Evolutionary conservation across 768 basidiomycete species (phyloP), one percentile per base, ranked within the genome.

Genomic region (Tulasnella sp.): DNA sequence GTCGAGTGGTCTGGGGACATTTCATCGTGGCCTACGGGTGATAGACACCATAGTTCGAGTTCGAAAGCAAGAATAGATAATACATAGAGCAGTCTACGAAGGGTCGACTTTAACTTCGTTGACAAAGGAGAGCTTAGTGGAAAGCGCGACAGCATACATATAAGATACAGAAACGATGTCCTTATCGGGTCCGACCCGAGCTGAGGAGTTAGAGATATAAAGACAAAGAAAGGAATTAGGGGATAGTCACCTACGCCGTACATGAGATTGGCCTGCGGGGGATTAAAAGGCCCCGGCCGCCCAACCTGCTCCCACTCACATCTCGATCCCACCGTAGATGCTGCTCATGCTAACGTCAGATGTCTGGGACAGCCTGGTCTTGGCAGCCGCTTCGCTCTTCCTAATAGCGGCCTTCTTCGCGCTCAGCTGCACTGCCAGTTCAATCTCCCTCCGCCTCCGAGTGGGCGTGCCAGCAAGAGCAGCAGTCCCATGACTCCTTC

Each of bases 401-500:
- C 77, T 78, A 32, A 78, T 40, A n/a, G 23, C 5, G 23, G 76
- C 76, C 76, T 77, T 77, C 76, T 70, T 78, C 77, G 77, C 77
- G 26, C 77, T 73, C 29, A 39, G 39, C 71, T 44, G 29, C 32
- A 78, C 40, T n/a, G 61, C 67, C 57, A 77, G 37, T 39, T 77
- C 73, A 29, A 39, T 26, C 6, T 61, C 72, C 23, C 18, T 32
- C n/a, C 73, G 32, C 77, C 57, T 78, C n/a, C 51, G 51, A n/a
- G 51, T 51, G 3, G 48, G 29, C 7, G 32, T 74, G 39, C 71
- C 55, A 20, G 42, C 55, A 29, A 40, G 13, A 3, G 70, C 42
- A 75, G 72, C 26, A 5, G 73, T 46, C n/a, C 75, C 75, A 70
- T 75, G 74, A 55, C 74, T 75, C 35, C 51, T 75, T 26, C 74